Conservation (phyloP, 2,329 filamentous ascomycete genomes). For the Botrytis porri region DNA sequence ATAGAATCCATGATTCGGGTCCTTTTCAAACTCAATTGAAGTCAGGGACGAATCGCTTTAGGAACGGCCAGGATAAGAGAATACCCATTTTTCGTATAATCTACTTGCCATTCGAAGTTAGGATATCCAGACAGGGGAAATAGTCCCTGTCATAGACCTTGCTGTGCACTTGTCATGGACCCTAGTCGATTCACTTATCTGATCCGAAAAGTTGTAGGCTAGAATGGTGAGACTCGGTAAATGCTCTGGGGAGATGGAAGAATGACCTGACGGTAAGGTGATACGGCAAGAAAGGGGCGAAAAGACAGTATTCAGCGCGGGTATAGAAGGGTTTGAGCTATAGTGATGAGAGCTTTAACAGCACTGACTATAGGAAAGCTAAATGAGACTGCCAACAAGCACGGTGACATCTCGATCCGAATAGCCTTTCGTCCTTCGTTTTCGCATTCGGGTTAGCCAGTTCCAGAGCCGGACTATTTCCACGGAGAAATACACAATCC, state of each 20-base stretch:
- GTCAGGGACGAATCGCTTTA: background rate
- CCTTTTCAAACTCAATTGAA: background rate
- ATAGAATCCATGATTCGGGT: background rate
- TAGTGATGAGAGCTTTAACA: background rate
- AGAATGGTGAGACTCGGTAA: background rate
- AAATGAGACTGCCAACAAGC: background rate
- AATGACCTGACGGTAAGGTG: background rate
- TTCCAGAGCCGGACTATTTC: background rate
- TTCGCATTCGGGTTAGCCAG: background rate
- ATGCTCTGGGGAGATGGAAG: background rate
- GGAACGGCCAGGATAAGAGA: background rate
- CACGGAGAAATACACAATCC: background rate
- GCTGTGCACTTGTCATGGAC: background rate
- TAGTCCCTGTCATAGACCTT: background rate
- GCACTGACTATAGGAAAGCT: background rate
- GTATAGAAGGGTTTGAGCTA: background rate
- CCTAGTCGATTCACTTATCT: constrained; percentile 4
- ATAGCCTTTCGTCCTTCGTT: background rate
- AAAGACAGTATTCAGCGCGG: background rate
- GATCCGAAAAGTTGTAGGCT: background rate
- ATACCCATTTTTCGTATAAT: background rate
- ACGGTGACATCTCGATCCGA: background rate
- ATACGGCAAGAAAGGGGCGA: background rate
- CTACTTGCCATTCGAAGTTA: background rate
- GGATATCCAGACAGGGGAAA: background rate